These are phyloP conservation scores for Diaporthe ampelina DNA, from an alignment of 2,329 filamentous ascomycete genomes.

Conservation along the genomic window DNA sequence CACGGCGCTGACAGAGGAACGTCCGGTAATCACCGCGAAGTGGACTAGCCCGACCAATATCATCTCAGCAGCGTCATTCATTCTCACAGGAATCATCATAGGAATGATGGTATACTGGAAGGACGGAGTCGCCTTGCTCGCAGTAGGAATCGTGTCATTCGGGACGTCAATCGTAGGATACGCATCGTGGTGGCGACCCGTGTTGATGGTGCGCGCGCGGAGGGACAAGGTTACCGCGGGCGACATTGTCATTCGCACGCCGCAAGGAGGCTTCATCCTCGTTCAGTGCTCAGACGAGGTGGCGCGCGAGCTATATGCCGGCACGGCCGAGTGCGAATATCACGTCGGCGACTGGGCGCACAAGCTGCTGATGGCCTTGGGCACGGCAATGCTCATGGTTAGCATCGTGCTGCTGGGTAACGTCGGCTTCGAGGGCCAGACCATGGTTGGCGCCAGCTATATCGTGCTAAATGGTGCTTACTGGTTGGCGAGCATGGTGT, in stretches of 20 bases:
- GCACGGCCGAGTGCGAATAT: constrained; percentile 10
- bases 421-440: constrained; percentile 71
- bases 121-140: constrained; percentile 63
- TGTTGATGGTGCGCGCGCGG: constrained; percentile 60
- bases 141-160: constrained; percentile 43
- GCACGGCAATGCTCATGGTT: constrained; percentile 72
- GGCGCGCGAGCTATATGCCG: constrained; percentile 2
- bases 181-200: constrained; percentile 70
- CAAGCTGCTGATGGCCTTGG: constrained; percentile 63
- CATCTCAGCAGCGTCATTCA: constrained; percentile 47
- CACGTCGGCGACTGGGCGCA: constrained; percentile 3
- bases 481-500: constrained; percentile 67
- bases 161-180: constrained; percentile 68
- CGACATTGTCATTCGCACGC: constrained; percentile 7
- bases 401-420: constrained; percentile 74
- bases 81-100: constrained; percentile 64
- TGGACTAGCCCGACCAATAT: constrained; percentile 67
- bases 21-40: constrained; percentile 63
- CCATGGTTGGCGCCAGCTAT: constrained; percentile 69
- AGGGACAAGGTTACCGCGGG: neutral
- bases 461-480: constrained; percentile 72
- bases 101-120: constrained; percentile 56
- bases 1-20: constrained; percentile 53
- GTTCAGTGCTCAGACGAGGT: constrained; percentile 11
- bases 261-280: constrained; percentile 14